A percentile compares a stretch with the other conserved stretches of the same genome.
Evolutionary conservation across 129 eudicot species (phyloP).

Genomic region (Flaveria trinervia): DNA sequence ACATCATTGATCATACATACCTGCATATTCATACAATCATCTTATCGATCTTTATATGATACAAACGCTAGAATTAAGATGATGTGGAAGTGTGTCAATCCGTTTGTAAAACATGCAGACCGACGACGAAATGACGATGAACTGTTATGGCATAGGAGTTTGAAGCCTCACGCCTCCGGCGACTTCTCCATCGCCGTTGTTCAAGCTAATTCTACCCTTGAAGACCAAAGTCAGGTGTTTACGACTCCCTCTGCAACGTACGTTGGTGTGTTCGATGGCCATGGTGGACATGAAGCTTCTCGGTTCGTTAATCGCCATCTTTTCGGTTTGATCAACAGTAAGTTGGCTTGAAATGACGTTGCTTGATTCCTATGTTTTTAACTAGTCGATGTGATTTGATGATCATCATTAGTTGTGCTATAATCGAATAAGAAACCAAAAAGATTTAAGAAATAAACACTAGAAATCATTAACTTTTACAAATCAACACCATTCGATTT

Average conservation of each 20-base stretch:
- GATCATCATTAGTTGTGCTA: too few species aligned
- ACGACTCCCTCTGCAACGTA: conserved; percentile 85
- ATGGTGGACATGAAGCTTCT: conserved; percentile 93
- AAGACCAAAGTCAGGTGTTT: conserved; percentile 78
- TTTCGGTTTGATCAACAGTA: conserved; percentile 68
- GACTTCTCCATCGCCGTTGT: conserved; percentile 91
- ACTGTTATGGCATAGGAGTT: conserved; percentile 67
- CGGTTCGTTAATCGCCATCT: conserved; percentile 71
- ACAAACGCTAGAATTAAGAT: conserved; percentile 15
- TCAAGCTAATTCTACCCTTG: conserved; percentile 80
- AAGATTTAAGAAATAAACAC: too few species aligned
- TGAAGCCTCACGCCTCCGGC: conserved; percentile 82
- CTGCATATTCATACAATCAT: too few species aligned
- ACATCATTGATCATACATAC: too few species aligned
- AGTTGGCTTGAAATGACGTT: background rate
- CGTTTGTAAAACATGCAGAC: conserved; percentile 50
- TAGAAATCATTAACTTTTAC: too few species aligned
- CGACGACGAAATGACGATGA: conserved; percentile 40
- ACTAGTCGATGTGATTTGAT: too few species aligned
- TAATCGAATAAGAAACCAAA: too few species aligned
- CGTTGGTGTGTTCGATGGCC: conserved; percentile 88
- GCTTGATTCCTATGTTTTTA: too few species aligned
- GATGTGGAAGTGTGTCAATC: conserved; percentile 56
- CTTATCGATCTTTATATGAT: too few species aligned
- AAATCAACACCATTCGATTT: too few species aligned